These are phyloP conservation scores for Oemleria cerasiformis DNA, from an alignment of 306 rosid species.

Conservation along the genomic window DNA sequence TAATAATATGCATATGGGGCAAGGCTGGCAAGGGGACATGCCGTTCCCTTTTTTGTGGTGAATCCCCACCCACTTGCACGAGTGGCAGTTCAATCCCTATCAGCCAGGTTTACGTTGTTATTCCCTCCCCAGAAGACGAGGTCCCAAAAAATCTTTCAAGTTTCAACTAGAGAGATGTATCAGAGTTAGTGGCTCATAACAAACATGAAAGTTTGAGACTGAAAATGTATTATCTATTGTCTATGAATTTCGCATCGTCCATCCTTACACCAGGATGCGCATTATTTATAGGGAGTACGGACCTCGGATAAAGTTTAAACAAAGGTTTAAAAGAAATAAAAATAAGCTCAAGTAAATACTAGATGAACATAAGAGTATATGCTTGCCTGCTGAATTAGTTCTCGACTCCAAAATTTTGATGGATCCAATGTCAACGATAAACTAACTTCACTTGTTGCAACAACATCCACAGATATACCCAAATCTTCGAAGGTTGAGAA, in stretches of 20 bases:
- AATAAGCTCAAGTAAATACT: not conserved
- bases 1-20: not conserved
- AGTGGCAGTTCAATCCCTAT: not conserved
- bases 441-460: conserved; percentile 92
- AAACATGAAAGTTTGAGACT: not conserved
- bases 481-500: conserved; percentile 70
- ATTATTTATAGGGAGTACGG: not conserved
- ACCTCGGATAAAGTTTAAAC: not conserved
- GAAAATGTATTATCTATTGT: not conserved
- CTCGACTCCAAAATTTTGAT: conserved; percentile 90
- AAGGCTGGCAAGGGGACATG: not conserved
- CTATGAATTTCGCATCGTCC: not conserved
- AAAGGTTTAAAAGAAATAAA: not conserved
- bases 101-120: not conserved
- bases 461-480: conserved; percentile 89
- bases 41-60: not conserved
- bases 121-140: not conserved
- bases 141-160: not conserved
- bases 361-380: conserved; percentile 12
- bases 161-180: not conserved
- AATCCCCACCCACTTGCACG: not conserved
- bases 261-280: not conserved
- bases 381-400: conserved; percentile 81
- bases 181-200: not conserved
- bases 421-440: conserved; percentile 88